phyloP scores from a whole-genome alignment of 1,284 basidiomycete genomes.

The Coniferiporia sulphurascens region DNA sequence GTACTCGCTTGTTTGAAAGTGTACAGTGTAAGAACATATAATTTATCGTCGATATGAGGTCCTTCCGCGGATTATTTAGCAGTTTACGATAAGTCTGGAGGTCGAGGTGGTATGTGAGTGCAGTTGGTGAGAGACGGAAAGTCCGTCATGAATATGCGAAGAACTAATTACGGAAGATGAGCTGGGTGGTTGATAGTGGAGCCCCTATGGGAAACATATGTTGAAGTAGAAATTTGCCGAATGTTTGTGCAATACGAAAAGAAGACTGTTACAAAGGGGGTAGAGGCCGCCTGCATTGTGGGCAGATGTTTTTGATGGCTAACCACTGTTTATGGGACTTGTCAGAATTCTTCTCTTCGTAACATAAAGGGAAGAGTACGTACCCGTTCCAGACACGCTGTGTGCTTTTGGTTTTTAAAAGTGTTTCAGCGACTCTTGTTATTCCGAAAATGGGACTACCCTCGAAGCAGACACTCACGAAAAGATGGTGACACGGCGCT shows the following conservation, averaged over 20 bases:
- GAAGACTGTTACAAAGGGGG: slow-evolving; percentile 60
- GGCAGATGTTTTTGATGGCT: slow-evolving; percentile 89
- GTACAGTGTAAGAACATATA: neutral
- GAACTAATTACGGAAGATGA: neutral
- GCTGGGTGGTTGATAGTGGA: neutral
- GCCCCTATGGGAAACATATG: neutral
- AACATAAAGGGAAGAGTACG: slow-evolving; percentile 22
- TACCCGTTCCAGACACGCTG: slow-evolving; percentile 75
- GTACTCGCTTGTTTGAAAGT: neutral
- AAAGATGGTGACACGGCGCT: slow-evolving; percentile 86
- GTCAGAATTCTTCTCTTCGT: slow-evolving; percentile 14
- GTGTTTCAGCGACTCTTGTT: neutral
- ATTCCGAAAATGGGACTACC: neutral
- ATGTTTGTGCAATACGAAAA: neutral
- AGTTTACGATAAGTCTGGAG: neutral
- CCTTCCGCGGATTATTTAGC: neutral
- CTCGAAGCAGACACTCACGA: slow-evolving; percentile 47
- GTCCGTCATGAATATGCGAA: neutral
- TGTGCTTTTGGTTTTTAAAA: slow-evolving; percentile 50
- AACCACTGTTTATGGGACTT: slow-evolving; percentile 57
- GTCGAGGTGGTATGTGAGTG: neutral
- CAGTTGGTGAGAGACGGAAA: neutral
- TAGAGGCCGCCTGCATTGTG: slow-evolving; percentile 77
- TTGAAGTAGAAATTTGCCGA: neutral
- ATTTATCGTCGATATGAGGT: neutral